These are phyloP conservation scores for Fusarium sororula DNA, from an alignment of 2,329 filamentous ascomycete species.

Conservation along the genomic window DNA sequence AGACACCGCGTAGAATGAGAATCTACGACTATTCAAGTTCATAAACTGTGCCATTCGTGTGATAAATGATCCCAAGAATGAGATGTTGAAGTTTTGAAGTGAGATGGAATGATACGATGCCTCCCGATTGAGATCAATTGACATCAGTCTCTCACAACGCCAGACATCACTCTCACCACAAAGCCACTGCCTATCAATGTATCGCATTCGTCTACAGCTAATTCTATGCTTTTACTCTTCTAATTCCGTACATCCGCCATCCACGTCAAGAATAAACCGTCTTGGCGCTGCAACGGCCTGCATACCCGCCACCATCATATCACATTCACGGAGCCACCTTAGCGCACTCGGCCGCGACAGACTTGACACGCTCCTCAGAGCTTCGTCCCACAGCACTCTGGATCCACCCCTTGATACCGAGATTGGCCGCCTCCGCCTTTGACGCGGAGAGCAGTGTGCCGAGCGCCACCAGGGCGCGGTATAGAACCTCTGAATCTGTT, in stretches of 20 bases:
- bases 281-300: slow-evolving; percentile 18
- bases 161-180: background rate
- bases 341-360: slow-evolving; percentile 39
- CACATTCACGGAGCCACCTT: slow-evolving; percentile 26
- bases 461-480: slow-evolving; percentile 81
- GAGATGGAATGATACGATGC: background rate
- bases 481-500: slow-evolving; percentile 83
- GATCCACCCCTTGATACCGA: slow-evolving; percentile 54
- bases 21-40: background rate
- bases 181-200: background rate
- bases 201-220: slow-evolving; percentile 13
- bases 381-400: slow-evolving; percentile 54
- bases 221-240: slow-evolving; percentile 13
- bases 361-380: slow-evolving; percentile 55
- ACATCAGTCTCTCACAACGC: background rate
- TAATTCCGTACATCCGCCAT: slow-evolving; percentile 7
- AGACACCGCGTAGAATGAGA: background rate
- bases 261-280: slow-evolving; percentile 1
- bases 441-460: slow-evolving; percentile 76
- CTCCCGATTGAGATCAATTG: background rate
- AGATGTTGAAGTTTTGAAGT: background rate
- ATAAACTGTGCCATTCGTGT: background rate
- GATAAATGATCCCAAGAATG: background rate
- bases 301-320: slow-evolving; percentile 6
- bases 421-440: slow-evolving; percentile 52